Conservation (phyloP, 108 stramenopile species). For the Mediolabrus comicus region DNA sequence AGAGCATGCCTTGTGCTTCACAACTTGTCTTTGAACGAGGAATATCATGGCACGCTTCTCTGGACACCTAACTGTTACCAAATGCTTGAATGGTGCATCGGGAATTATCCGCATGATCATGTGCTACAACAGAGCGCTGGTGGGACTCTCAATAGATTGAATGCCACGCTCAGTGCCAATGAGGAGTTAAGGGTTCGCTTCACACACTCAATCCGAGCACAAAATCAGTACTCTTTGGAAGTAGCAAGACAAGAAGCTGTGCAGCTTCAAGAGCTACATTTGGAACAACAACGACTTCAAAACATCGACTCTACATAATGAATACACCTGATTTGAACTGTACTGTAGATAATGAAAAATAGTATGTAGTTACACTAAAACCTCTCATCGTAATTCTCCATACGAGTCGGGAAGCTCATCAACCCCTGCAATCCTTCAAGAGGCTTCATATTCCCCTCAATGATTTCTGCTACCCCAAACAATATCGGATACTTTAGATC, state of each 20-base stretch:
- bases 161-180: constrained; percentile 48
- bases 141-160: constrained; percentile 78
- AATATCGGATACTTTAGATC: constrained; percentile 95
- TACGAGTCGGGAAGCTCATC: constrained; percentile 92
- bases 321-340: background rate
- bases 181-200: constrained; percentile 41
- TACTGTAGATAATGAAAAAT: background rate
- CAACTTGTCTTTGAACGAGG: constrained; percentile 83
- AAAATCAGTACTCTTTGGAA: constrained; percentile 41
- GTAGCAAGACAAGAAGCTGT: constrained; percentile 37
- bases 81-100: constrained; percentile 86
- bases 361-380: constrained; percentile 21
- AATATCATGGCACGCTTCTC: constrained; percentile 74
- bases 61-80: constrained; percentile 85
- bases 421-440: constrained; percentile 85
- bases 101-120: constrained; percentile 81
- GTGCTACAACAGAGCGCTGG: constrained; percentile 84
- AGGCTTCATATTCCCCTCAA: constrained; percentile 88
- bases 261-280: constrained; percentile 22
- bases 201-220: constrained; percentile 36
- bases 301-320: constrained; percentile 1
- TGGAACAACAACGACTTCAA: constrained; percentile 14
- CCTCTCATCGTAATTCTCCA: constrained; percentile 89
- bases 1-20: constrained; percentile 92
- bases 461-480: constrained; percentile 90